A percentile compares a stretch with the other conserved stretches of the same genome.
Conservation (phyloP, 2,329 filamentous ascomycete genomes). For the Talaromyces pinophilus region DNA sequence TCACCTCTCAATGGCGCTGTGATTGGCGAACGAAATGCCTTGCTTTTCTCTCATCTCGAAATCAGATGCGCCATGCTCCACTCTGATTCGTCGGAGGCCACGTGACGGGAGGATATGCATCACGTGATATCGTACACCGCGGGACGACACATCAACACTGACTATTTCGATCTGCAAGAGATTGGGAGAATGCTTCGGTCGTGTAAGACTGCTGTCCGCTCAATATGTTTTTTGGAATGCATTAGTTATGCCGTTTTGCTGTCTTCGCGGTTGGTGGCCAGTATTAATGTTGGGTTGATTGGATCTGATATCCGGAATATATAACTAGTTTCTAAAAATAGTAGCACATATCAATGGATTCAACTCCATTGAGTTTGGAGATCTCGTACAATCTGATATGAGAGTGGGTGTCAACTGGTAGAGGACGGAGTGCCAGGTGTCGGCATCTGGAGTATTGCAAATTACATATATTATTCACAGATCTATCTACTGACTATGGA, state of each 20-base stretch:
- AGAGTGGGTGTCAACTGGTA: background rate
- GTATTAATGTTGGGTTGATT: background rate
- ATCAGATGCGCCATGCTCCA: background rate
- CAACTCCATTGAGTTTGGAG: background rate
- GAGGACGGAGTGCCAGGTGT: background rate
- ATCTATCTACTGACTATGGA: background rate
- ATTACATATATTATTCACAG: background rate
- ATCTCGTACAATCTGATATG: no score
- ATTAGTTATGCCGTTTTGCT: background rate
- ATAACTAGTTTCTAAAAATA: conserved; percentile 7
- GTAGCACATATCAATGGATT: background rate
- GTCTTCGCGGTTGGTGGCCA: background rate
- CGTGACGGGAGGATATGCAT: background rate
- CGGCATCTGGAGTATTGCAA: background rate
- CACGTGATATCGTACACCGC: background rate
- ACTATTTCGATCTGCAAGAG: no score
- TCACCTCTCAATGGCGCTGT: background rate
- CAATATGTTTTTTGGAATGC: background rate
- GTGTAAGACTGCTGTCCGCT: background rate
- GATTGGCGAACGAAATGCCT: background rate
- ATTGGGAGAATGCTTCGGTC: background rate
- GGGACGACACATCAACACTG: background rate
- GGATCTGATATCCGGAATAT: background rate
- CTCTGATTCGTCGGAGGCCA: background rate
- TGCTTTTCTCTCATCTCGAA: background rate